Evolutionary conservation across 495 filamentous ascomycete species (phyloP), one percentile per base, ranked within the genome.

Genomic region (Niebla homalea): DNA sequence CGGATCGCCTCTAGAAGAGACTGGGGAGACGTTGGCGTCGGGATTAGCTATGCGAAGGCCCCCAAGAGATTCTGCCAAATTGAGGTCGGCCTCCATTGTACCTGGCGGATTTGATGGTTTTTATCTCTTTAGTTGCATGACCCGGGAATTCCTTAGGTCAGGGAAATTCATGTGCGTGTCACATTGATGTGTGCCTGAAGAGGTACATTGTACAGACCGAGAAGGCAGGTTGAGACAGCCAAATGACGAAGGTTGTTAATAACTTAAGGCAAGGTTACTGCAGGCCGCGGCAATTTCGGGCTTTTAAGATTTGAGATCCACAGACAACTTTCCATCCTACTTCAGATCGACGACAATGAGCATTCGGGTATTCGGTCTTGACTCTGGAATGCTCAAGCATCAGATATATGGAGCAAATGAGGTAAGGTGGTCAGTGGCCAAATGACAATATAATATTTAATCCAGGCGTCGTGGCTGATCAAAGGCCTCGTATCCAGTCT

Each of bases 21-120:
- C 68, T 37, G 83, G 71, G 26, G 83, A 80, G 43, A 77, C 75
- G 65, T 92, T 80, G 71, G 96, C 90, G 21, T 48, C 45, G 38
- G 93, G 92, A 64, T 99, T 99, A 53, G 93, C 93, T 61, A 97
- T 97, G 57, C 92, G 85, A 64, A 99, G 72, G 57, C 93, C 93
- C 47, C 93, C 93, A 55, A 99, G 74, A 51, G 87, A 84, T 67
- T 88, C 85, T 49, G 92, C 93, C 45, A 98, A 78, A 64, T 86
- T 96, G 57, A 95, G 68, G 67, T 96, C 90, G 61, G 85, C 85
- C 63, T 90, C 85, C 90, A 95, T 96, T 61, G 59, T 67, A 57
- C 57, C 48, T 43, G 47, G 4, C 44, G 44, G 18, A 41, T 23
- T 12, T 52, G 35, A n/a, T 22, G 14, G 3, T 3, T 15, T n/a